These are phyloP conservation scores for Jasminum sambac DNA, from an alignment of 257 asterid species.

Conservation along the genomic window DNA sequence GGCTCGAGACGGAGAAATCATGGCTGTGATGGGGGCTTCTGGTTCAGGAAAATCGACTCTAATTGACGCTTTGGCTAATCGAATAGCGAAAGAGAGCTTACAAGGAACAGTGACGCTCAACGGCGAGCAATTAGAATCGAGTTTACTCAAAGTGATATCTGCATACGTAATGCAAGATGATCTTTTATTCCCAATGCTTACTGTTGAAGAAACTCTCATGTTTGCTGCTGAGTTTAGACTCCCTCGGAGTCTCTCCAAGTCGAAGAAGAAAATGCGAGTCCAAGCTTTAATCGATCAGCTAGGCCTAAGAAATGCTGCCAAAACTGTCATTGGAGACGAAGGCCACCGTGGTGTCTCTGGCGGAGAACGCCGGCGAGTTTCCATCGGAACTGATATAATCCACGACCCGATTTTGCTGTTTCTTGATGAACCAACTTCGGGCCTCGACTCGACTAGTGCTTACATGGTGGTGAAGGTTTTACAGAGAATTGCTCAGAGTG, in stretches of 20 bases:
- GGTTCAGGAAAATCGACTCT: slow-evolving; percentile 54
- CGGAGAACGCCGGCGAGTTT: slow-evolving; percentile 48
- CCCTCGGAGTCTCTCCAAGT: slow-evolving; percentile 35
- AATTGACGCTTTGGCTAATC: slow-evolving; percentile 50
- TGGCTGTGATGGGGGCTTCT: slow-evolving; percentile 49
- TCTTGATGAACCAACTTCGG: slow-evolving; percentile 54
- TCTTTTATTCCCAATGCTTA: slow-evolving; percentile 44
- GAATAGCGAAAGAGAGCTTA: slow-evolving; percentile 42
- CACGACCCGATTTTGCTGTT: slow-evolving; percentile 49
- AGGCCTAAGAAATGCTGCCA: slow-evolving; percentile 34
- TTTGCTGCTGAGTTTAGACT: slow-evolving; percentile 45
- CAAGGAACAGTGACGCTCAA: slow-evolving; percentile 45
- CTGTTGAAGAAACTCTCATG: slow-evolving; percentile 48
- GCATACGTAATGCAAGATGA: slow-evolving; percentile 58
- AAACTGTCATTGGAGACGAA: slow-evolving; percentile 40
- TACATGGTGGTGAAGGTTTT: slow-evolving; percentile 47
- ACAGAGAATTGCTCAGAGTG: slow-evolving; percentile 45
- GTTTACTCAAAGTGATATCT: slow-evolving; percentile 41
- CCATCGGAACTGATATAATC: slow-evolving; percentile 46
- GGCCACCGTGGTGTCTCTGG: slow-evolving; percentile 50
- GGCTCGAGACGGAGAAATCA: slow-evolving; percentile 49
- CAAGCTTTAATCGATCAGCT: slow-evolving; percentile 39
- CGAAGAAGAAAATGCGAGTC: slow-evolving; percentile 40
- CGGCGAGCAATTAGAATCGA: slow-evolving; percentile 38
- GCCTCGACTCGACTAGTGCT: slow-evolving; percentile 52